phyloP scores from a whole-genome alignment of 139 green algal species.

The Chlorella sp. region DNA sequence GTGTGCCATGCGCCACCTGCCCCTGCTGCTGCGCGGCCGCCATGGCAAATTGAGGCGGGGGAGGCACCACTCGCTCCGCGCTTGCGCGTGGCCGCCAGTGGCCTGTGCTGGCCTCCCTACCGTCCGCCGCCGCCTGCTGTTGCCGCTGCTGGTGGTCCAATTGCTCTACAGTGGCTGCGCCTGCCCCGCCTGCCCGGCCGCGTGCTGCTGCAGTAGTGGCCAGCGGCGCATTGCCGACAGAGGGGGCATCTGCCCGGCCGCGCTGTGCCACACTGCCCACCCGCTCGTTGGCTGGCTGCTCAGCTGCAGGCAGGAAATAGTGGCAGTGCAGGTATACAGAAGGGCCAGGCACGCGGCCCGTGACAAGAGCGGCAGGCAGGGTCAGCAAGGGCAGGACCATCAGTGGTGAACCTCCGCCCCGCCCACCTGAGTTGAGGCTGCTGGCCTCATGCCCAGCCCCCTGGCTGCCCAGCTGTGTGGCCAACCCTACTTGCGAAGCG shows the following conservation, averaged over 20 bases:
- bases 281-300: slow-evolving; percentile 16
- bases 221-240: slow-evolving; percentile 20
- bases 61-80: neutral
- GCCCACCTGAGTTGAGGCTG: slow-evolving; percentile 34
- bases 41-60: slow-evolving; percentile 11
- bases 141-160: neutral
- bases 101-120: slow-evolving; percentile 24
- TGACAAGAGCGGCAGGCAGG: neutral
- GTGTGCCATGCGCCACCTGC: neutral
- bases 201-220: neutral
- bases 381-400: neutral
- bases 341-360: neutral
- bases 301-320: neutral
- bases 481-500: slow-evolving; percentile 8
- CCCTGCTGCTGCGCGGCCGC: neutral
- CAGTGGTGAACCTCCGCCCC: too few relatives aligned
- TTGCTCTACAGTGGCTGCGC: neutral
- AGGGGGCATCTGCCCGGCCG: slow-evolving; percentile 14
- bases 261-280: slow-evolving; percentile 33
- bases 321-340: neutral
- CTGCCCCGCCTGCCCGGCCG: neutral
- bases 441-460: slow-evolving; percentile 23
- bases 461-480: slow-evolving; percentile 22
- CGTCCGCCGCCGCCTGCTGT: neutral
- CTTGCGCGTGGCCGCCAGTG: neutral